Evolutionary conservation across 176 grass and related monocot genomes (phyloP).

Genomic region (Oryza rufipogon): DNA sequence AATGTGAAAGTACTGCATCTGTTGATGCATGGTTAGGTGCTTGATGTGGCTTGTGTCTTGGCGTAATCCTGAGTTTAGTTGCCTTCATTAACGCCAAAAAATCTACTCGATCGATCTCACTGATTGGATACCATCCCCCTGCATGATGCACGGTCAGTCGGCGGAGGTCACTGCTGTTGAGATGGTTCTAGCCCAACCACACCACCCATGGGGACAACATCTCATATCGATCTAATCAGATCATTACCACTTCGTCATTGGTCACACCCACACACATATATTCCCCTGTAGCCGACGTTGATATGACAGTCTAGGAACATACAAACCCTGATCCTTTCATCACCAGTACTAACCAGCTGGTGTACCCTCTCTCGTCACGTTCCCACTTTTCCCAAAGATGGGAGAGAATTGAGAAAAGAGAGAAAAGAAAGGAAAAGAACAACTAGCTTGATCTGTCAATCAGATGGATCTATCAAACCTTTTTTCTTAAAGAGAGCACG

Average conservation of each 20-base stretch:
- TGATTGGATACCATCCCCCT: background rate
- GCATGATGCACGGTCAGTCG: background rate
- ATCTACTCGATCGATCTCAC: background rate
- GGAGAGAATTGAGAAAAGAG: background rate
- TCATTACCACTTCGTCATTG: background rate
- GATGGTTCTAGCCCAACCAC: constrained; percentile 43
- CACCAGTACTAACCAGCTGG: constrained; percentile 19
- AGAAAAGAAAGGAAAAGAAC: background rate
- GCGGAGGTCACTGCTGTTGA: constrained; percentile 23
- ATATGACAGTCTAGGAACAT: constrained; percentile 32
- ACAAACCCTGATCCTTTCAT: constrained; percentile 38
- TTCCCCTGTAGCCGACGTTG: constrained; percentile 42
- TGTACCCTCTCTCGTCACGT: background rate
- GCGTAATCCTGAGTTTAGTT: background rate
- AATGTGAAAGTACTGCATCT: constrained; percentile 24
- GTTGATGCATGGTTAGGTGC: constrained; percentile 30
- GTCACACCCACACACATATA: constrained; percentile 14
- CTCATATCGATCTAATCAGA: constrained; percentile 26
- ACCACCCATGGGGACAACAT: constrained; percentile 16
- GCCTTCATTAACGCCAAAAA: background rate
- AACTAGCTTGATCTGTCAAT: background rate
- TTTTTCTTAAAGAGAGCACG: background rate
- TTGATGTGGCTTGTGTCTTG: constrained; percentile 12
- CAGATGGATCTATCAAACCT: background rate
- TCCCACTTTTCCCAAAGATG: background rate